Evolutionary conservation across 2,329 filamentous ascomycete species (phyloP).

Genomic region (Cladosporium sp.): DNA sequence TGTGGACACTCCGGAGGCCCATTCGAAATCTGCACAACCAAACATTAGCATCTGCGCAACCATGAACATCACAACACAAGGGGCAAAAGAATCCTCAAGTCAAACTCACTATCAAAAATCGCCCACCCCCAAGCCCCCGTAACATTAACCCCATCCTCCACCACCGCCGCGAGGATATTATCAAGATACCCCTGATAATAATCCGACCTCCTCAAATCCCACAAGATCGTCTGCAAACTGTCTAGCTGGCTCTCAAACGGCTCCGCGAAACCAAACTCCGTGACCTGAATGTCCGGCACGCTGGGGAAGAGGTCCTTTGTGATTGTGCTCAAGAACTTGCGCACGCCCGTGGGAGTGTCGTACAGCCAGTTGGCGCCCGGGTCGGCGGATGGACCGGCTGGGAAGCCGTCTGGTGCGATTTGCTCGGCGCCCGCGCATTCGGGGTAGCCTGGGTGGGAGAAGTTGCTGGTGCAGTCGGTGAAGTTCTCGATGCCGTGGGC

Average conservation of each 20-base stretch:
- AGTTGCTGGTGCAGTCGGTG: constrained; percentile 39
- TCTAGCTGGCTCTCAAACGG: constrained; percentile 29
- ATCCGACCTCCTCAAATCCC: constrained; percentile 25
- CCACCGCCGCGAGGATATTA: constrained; percentile 31
- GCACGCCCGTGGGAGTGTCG: constrained; percentile 33
- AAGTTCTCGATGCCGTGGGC: constrained; percentile 21
- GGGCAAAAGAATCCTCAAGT: no score
- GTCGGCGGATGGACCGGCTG: constrained; percentile 39
- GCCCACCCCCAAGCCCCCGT: constrained; percentile 33
- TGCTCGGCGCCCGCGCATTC: constrained; percentile 35
- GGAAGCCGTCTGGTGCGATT: constrained; percentile 39
- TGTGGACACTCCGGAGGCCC: constrained; percentile 26
- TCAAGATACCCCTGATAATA: constrained; percentile 34
- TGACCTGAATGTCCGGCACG: constrained; percentile 35
- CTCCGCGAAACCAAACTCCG: constrained; percentile 36
- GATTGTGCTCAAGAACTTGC: constrained; percentile 33
- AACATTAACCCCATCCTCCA: constrained; percentile 32
- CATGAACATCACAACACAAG: no score
- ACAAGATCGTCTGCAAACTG: constrained; percentile 26
- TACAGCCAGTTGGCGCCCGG: constrained; percentile 33
- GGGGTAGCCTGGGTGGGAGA: constrained; percentile 37
- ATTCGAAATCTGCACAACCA: constrained; percentile 26
- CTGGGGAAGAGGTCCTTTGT: constrained; percentile 38
- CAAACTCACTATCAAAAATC: constrained; percentile 30
- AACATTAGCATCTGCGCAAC: neutral